Evolutionary conservation across 495 filamentous ascomycete species (phyloP), one percentile per base, ranked within the genome.

Genomic region (Usnea hakonensis): DNA sequence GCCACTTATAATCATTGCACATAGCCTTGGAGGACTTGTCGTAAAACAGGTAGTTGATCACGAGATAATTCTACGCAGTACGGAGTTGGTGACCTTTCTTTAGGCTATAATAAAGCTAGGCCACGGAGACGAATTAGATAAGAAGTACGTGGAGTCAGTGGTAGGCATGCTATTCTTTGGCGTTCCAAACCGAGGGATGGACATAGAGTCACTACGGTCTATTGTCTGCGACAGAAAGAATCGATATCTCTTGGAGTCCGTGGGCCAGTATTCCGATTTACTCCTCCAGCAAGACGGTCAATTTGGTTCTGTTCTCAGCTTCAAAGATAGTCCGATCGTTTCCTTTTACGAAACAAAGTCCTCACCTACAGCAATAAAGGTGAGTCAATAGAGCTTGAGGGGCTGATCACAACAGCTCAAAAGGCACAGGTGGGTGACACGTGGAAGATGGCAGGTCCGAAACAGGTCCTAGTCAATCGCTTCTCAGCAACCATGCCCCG

Each of bases 11-110:
- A 79, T 82, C 63, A 58, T 80, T 5, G 77, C 66, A 3, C 78
- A 82, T 65, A 80, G 76, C 57, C 71, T 81, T 1, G 78, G 79
- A 28, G 79, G 78, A 1, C 69, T 79, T 16, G 62, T 80, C 26
- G 74, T 77, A 28, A 78, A 81, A 48, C 72, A 79, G 35, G 64
- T 69, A 62, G n/a, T n/a, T n/a, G n/a, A n/a, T n/a, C n/a, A n/a
- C n/a, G n/a, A n/a, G n/a, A n/a, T n/a, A n/a, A 62, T 80, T 5
- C 66, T 72, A 35, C 62, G 63, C 68, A 75, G 11, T 60, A 62
- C 10, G 16, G n/a, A 32, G 70, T 54, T 28, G 41, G 58, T 1
- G 23, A 32, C 14, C 52, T 53, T 37, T 68, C 72, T 5, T 26
- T 44, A 28, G 67, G 73, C 30, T 64, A 75, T 4, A 56, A 61